These are phyloP conservation scores for Vitis rotundifolia DNA, from an alignment of 164 flowering plant species.

Conservation along the genomic window DNA sequence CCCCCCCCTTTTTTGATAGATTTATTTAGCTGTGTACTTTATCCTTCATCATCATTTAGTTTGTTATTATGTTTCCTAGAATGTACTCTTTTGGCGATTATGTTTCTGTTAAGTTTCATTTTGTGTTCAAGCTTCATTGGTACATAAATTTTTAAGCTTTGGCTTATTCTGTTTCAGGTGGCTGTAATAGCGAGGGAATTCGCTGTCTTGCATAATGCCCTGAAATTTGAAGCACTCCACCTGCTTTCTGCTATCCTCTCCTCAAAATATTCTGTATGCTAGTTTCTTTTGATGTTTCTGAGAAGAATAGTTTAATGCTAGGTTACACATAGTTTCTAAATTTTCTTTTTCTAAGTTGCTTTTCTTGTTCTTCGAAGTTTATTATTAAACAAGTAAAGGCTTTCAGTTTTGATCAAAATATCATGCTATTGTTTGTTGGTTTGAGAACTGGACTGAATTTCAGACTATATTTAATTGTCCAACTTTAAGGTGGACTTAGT, in stretches of 20 bases:
- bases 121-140: background rate
- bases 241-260: conserved; percentile 65
- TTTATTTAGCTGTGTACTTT: too few relatives aligned
- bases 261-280: conserved; percentile 60
- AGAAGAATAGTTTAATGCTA: too few relatives aligned
- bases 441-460: too few relatives aligned
- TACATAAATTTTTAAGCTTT: background rate
- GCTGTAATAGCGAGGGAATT: conserved; percentile 62
- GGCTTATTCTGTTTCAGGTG: conserved; percentile 50
- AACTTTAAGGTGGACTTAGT: too few relatives aligned
- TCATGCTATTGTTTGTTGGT: too few relatives aligned
- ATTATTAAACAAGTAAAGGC: too few relatives aligned
- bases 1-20: too few relatives aligned
- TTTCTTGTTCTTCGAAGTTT: too few relatives aligned
- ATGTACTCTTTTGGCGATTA: background rate
- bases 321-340: background rate
- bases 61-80: background rate
- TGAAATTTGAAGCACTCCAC: conserved; percentile 85
- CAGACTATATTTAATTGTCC: too few relatives aligned
- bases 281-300: conserved; percentile 5
- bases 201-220: conserved; percentile 69
- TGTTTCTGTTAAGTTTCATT: background rate
- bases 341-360: background rate
- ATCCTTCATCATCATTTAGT: background rate
- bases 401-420: too few relatives aligned